Conservation (phyloP, 192 early-diverging fungal genomes). For the Chytriomyces sp. region DNA sequence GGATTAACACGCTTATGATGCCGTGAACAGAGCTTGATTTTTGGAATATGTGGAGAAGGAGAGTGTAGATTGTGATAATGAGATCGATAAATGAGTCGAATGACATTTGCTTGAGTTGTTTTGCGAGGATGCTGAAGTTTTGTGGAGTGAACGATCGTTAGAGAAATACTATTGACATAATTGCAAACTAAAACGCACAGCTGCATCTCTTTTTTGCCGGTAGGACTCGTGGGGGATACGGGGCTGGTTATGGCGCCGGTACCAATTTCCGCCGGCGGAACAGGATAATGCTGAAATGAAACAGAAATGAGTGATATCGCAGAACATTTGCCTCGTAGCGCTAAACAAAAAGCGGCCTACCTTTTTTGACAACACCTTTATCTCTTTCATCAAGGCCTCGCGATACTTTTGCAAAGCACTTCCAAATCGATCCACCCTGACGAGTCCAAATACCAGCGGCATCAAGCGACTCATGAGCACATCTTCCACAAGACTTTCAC, state of each 20-base stretch:
- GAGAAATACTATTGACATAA: not conserved
- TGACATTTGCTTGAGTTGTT: constrained; percentile 76
- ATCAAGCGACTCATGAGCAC: constrained; percentile 62
- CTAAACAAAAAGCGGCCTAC: constrained; percentile 44
- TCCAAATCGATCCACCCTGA: constrained; percentile 72
- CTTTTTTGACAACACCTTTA: constrained; percentile 79
- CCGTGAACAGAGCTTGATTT: constrained; percentile 75
- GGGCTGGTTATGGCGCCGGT: constrained; percentile 11
- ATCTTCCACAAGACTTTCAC: constrained; percentile 35
- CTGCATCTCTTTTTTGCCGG: constrained; percentile 44
- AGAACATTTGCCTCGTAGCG: constrained; percentile 5
- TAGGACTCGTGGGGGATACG: constrained; percentile 22
- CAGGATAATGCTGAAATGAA: constrained; percentile 21
- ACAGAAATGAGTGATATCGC: constrained; percentile 36
- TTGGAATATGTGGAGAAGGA: constrained; percentile 75
- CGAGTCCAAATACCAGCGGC: constrained; percentile 78
- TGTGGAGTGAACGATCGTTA: not conserved
- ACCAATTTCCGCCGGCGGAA: constrained; percentile 27
- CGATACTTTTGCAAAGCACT: constrained; percentile 75
- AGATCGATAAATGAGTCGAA: constrained; percentile 84
- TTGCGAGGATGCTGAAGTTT: constrained; percentile 60
- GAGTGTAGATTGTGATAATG: constrained; percentile 75
- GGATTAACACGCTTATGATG: constrained; percentile 66
- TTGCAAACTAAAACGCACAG: constrained; percentile 27
- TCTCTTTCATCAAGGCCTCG: constrained; percentile 75